These are phyloP conservation scores for Ganoderma lucidum DNA, from an alignment of 1,284 basidiomycete genomes.

Conservation along the genomic window DNA sequence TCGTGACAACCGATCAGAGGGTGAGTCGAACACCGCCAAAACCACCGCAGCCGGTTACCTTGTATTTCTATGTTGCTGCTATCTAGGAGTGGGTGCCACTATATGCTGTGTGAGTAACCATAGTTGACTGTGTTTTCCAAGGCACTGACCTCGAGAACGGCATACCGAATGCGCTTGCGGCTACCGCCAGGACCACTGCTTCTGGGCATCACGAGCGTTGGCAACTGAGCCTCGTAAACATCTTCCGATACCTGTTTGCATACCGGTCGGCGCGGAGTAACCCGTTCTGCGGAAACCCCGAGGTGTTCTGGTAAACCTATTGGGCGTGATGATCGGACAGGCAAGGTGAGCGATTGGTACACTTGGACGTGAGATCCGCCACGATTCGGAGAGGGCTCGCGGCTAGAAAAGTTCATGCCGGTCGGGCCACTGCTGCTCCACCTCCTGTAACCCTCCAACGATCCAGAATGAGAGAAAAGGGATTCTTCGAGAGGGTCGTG, in stretches of 20 bases:
- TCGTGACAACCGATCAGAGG: slow-evolving; percentile 27
- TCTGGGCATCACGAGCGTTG: slow-evolving; percentile 79
- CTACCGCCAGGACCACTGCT: slow-evolving; percentile 68
- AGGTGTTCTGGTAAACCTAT: slow-evolving; percentile 58
- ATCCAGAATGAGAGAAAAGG: slow-evolving; percentile 75
- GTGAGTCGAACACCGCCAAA: background rate
- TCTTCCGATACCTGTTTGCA: slow-evolving; percentile 64
- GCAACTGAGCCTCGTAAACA: slow-evolving; percentile 74
- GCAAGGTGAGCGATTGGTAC: slow-evolving; percentile 58
- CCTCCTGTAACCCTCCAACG: slow-evolving; percentile 76
- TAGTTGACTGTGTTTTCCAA: no score
- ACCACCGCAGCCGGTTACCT: slow-evolving; percentile 50
- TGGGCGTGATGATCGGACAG: slow-evolving; percentile 76
- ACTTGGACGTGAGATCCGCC: slow-evolving; percentile 29
- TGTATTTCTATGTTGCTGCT: slow-evolving; percentile 88
- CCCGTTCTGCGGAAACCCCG: slow-evolving; percentile 39
- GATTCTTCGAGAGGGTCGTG: slow-evolving; percentile 87
- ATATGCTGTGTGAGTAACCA: slow-evolving; percentile 5
- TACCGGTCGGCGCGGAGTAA: slow-evolving; percentile 45
- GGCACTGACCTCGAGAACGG: slow-evolving; percentile 73
- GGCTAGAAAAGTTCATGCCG: slow-evolving; percentile 37
- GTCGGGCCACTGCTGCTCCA: slow-evolving; percentile 56
- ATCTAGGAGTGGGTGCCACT: slow-evolving; percentile 90
- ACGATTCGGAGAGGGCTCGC: slow-evolving; percentile 34
- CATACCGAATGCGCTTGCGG: slow-evolving; percentile 81